phyloP scores from a whole-genome alignment of 192 early-diverging fungal genomes.

The Geosiphon pyriformis region DNA sequence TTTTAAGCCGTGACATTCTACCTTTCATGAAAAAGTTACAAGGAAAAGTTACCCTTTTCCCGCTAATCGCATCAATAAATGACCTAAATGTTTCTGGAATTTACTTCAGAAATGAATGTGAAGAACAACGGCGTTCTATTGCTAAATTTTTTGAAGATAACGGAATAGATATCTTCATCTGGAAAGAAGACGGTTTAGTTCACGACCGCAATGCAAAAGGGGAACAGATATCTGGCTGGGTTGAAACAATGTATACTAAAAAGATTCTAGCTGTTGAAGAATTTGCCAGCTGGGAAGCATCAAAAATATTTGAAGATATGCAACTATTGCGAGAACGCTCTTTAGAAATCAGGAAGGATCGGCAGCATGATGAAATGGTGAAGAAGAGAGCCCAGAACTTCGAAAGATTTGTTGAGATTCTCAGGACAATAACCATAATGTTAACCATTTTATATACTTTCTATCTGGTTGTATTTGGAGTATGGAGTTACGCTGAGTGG shows the following conservation, averaged over 20 bases:
- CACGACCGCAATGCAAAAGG: neutral
- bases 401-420: neutral
- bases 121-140: neutral
- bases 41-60: slow-evolving; percentile 14
- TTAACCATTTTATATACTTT: neutral
- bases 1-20: neutral
- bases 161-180: slow-evolving; percentile 17
- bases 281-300: neutral
- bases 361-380: neutral
- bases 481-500: slow-evolving; percentile 10
- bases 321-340: slow-evolving; percentile 16
- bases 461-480: neutral
- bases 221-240: neutral
- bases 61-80: neutral
- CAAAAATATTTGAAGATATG: slow-evolving; percentile 8
- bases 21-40: slow-evolving; percentile 16
- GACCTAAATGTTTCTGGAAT: neutral
- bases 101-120: neutral
- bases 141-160: slow-evolving; percentile 3
- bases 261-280: slow-evolving; percentile 12
- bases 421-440: neutral
- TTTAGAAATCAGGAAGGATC: slow-evolving; percentile 17
- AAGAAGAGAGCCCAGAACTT: neutral
- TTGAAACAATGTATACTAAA: slow-evolving; percentile 19
- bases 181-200: slow-evolving; percentile 16